Conservation (phyloP, 1,284 basidiomycete species). For the Volvariella surrecta region DNA sequence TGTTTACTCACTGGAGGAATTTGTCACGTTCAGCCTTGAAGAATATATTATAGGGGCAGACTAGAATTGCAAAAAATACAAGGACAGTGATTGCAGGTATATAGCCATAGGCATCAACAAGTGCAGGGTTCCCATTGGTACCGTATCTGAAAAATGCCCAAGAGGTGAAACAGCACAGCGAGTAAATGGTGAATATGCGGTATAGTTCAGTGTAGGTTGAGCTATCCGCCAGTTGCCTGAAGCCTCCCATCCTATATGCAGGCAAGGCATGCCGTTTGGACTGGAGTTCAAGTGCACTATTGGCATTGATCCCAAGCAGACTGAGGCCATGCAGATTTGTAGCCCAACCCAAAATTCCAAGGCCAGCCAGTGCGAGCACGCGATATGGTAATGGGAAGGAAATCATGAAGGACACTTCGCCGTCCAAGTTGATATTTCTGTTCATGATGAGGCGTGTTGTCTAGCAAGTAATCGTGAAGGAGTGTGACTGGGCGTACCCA, state of each 20-base stretch:
- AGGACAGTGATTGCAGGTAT: constrained; percentile 65
- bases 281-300: constrained; percentile 54
- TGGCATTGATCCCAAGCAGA: constrained; percentile 66
- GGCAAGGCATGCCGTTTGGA: constrained; percentile 10
- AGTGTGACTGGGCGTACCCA: neutral
- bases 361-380: constrained; percentile 61
- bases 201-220: constrained; percentile 59
- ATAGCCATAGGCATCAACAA: constrained; percentile 69
- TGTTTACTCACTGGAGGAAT: constrained; percentile 59
- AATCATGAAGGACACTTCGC: constrained; percentile 40
- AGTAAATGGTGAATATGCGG: constrained; percentile 54
- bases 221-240: constrained; percentile 24
- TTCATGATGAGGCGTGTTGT: too few species aligned
- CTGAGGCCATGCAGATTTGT: constrained; percentile 82
- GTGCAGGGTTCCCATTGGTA: constrained; percentile 44
- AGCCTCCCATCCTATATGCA: constrained; percentile 23
- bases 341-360: constrained; percentile 77
- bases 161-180: constrained; percentile 45
- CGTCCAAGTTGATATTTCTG: constrained; percentile 16
- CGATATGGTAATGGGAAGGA: constrained; percentile 79
- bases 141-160: constrained; percentile 61
- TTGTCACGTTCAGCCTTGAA: constrained; percentile 65
- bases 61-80: constrained; percentile 44
- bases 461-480: constrained; percentile 14
- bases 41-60: constrained; percentile 61